These are phyloP conservation scores for Paspalum vaginatum DNA, from an alignment of 176 grass and related monocot species.

Conservation along the genomic window DNA sequence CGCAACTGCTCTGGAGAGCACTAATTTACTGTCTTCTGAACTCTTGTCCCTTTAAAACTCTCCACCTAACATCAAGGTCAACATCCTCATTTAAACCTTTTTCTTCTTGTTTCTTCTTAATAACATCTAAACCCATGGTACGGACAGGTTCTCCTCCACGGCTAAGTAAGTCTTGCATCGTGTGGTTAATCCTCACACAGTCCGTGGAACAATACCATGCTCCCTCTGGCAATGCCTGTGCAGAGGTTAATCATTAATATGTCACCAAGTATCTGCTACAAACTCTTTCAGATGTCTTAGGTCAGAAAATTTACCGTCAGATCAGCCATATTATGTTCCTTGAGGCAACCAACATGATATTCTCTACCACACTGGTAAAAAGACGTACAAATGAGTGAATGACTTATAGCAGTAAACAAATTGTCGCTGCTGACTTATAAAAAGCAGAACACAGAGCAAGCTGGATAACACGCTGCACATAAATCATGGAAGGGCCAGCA, in stretches of 20 bases:
- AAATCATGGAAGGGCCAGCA: slow-evolving; percentile 15
- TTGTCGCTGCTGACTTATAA: background rate
- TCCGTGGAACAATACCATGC: slow-evolving; percentile 82
- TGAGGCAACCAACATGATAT: slow-evolving; percentile 94
- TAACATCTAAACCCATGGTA: slow-evolving; percentile 54
- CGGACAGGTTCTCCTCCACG: slow-evolving; percentile 55
- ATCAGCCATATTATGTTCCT: slow-evolving; percentile 84
- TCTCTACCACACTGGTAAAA: slow-evolving; percentile 92
- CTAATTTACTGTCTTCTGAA: slow-evolving; percentile 75
- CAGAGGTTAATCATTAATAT: slow-evolving; percentile 28
- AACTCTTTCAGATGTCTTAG: slow-evolving; percentile 17
- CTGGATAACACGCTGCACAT: slow-evolving; percentile 27
- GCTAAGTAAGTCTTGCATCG: slow-evolving; percentile 58
- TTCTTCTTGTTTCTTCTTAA: slow-evolving; percentile 73
- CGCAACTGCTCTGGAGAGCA: slow-evolving; percentile 82
- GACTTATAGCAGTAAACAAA: slow-evolving; percentile 19
- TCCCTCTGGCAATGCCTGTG: slow-evolving; percentile 83
- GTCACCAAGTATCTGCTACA: slow-evolving; percentile 9
- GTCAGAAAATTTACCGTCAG: slow-evolving; percentile 62
- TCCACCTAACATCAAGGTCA: slow-evolving; percentile 78
- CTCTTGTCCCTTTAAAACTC: slow-evolving; percentile 79
- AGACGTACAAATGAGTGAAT: slow-evolving; percentile 57
- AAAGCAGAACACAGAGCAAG: slow-evolving; percentile 20
- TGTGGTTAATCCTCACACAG: slow-evolving; percentile 63
- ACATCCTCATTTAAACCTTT: slow-evolving; percentile 54